Percentiles rank a stretch among this genome's conserved stretches.
These are phyloP conservation scores for Tetrapisispora namnaoensis DNA, from an alignment of 805 yeast species.

Conservation along the genomic window DNA sequence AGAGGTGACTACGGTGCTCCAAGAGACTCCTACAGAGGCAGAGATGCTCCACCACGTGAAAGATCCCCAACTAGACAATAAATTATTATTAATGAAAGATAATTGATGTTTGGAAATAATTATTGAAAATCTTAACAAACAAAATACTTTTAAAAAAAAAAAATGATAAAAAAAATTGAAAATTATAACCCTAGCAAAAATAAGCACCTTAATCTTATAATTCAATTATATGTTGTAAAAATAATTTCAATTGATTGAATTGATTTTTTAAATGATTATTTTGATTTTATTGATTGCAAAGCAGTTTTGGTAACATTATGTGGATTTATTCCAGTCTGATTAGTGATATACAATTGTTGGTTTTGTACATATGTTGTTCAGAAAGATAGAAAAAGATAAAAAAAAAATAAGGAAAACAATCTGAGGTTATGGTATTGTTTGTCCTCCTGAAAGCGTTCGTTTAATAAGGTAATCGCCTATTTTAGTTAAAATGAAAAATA, in stretches of 20 bases:
- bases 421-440: not conserved
- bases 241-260: no score
- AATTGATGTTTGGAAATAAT: no score
- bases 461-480: no score
- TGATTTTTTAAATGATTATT: no score
- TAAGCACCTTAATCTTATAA: not conserved
- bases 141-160: not conserved
- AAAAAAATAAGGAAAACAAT: not conserved
- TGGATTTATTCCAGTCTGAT: not conserved
- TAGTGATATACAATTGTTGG: not conserved
- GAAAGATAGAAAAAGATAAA: no score
- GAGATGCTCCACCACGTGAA: slow-evolving; percentile 45
- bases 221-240: no score
- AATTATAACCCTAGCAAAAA: not conserved
- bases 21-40: slow-evolving; percentile 40
- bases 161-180: not conserved
- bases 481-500: no score
- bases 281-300: not conserved
- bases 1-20: slow-evolving; percentile 28
- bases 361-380: not conserved
- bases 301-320: not conserved
- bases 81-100: no score
- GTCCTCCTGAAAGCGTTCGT: not conserved
- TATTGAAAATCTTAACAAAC: not conserved
- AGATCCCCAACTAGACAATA: slow-evolving; percentile 72